These are phyloP conservation scores for Cryptococcus sp. DNA, from an alignment of 1,284 basidiomycete species.

Conservation along the genomic window DNA sequence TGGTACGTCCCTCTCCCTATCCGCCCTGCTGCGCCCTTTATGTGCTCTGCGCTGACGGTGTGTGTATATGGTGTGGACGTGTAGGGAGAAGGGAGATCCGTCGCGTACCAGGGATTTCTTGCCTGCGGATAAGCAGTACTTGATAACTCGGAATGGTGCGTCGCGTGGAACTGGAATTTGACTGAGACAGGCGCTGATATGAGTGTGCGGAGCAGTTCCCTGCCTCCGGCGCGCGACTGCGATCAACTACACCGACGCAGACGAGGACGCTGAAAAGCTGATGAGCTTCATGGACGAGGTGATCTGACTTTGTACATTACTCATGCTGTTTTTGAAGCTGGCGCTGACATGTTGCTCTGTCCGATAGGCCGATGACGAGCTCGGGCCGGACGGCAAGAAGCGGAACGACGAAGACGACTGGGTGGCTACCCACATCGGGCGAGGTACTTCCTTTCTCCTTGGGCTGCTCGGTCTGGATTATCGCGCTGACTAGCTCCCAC, in stretches of 20 bases:
- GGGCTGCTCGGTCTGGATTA: background rate
- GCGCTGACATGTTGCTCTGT: background rate
- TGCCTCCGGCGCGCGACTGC: constrained; percentile 87
- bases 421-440: constrained; percentile 52
- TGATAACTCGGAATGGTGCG: constrained; percentile 76
- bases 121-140: constrained; percentile 91
- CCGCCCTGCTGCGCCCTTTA: background rate
- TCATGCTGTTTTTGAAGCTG: background rate
- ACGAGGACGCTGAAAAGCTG: constrained; percentile 88
- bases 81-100: constrained; percentile 83
- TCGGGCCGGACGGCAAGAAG: constrained; percentile 37
- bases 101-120: constrained; percentile 85
- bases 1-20: constrained; percentile 60
- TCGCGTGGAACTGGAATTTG: background rate
- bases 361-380: constrained; percentile 44
- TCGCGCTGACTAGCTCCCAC: constrained; percentile 1
- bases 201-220: constrained; percentile 74
- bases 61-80: too few relatives aligned
- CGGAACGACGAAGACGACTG: constrained; percentile 50
- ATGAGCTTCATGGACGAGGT: constrained; percentile 56
- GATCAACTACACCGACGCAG: constrained; percentile 87
- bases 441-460: constrained; percentile 23
- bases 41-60: background rate
- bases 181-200: background rate
- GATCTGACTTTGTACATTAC: constrained; percentile 1